phyloP scores from a whole-genome alignment of 345 rosid genomes.

The Eucalyptus cloeziana region DNA sequence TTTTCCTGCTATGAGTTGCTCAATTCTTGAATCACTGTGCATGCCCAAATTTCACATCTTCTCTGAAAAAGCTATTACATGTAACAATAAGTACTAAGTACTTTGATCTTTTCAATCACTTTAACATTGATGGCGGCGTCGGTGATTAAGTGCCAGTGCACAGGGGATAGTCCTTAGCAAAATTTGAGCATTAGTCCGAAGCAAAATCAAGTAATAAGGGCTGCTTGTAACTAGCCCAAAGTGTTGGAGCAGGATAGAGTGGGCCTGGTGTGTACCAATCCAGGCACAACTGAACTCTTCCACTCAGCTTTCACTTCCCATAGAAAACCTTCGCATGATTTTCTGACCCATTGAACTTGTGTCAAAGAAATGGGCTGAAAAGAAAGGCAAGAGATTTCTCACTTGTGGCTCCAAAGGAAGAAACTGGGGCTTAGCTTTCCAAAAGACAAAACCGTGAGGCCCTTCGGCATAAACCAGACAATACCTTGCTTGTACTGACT shows the following conservation, averaged over 20 bases:
- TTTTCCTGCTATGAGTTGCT: not conserved
- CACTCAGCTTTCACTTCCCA: not conserved
- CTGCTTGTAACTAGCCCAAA: not conserved
- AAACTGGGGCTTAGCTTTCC: not conserved
- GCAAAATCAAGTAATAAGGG: not conserved
- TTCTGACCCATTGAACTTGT: not conserved
- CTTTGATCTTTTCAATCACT: not conserved
- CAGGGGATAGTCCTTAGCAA: not conserved
- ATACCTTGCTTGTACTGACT: not conserved
- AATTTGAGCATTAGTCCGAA: not conserved
- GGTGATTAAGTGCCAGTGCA: not conserved
- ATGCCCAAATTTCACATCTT: not conserved
- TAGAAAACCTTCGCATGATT: not conserved
- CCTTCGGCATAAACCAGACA: not conserved
- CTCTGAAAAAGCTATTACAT: not conserved
- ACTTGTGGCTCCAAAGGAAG: not conserved
- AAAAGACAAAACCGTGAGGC: not conserved
- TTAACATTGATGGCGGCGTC: not conserved
- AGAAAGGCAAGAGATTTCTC: not conserved
- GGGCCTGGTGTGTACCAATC: not conserved
- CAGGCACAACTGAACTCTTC: not conserved
- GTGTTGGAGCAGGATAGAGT: not conserved
- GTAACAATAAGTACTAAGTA: not conserved
- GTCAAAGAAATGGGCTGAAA: not conserved
- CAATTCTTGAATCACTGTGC: not conserved